A percentile compares a stretch with the other conserved stretches of the same genome.
phyloP scores from a whole-genome alignment of 352 stramenopile genomes.

The Phytophthora capsici region DNA sequence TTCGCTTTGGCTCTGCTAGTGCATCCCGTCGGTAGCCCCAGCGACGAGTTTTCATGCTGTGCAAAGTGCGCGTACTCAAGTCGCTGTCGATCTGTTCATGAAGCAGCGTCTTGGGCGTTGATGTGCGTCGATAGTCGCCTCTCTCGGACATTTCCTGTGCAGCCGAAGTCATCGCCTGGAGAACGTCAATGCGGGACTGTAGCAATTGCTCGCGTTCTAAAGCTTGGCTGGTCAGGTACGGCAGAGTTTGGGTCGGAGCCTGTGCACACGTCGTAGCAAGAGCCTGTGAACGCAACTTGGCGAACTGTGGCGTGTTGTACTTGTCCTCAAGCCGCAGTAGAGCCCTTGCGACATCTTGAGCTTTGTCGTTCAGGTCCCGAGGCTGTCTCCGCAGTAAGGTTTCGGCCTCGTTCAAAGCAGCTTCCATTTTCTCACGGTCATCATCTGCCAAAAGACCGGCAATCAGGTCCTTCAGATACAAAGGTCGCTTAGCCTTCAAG shows the following conservation, averaged over 20 bases:
- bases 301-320: conserved; percentile 69
- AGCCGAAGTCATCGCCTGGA: conserved; percentile 61
- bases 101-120: conserved; percentile 49
- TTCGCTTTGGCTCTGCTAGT: conserved; percentile 52
- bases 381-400: conserved; percentile 56
- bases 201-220: conserved; percentile 80
- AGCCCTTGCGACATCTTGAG: conserved; percentile 53
- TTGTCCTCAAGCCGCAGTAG: conserved; percentile 79
- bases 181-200: conserved; percentile 70
- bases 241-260: conserved; percentile 48
- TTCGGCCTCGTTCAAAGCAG: conserved; percentile 62
- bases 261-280: conserved; percentile 58
- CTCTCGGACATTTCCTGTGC: conserved; percentile 73
- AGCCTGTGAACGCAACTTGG: conserved; percentile 46
- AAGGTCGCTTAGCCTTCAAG: conserved; percentile 53
- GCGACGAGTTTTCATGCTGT: conserved; percentile 65
- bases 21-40: conserved; percentile 76
- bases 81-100: conserved; percentile 37
- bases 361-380: conserved; percentile 70
- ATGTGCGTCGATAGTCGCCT: conserved; percentile 25
- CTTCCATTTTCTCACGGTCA: conserved; percentile 63
- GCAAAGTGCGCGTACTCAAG: conserved; percentile 52
- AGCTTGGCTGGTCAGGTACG: conserved; percentile 67
- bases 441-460: conserved; percentile 58
- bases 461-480: conserved; percentile 81